Evolutionary conservation across 768 basidiomycete genomes (phyloP).

Genomic region (Hericium rajendrae): DNA sequence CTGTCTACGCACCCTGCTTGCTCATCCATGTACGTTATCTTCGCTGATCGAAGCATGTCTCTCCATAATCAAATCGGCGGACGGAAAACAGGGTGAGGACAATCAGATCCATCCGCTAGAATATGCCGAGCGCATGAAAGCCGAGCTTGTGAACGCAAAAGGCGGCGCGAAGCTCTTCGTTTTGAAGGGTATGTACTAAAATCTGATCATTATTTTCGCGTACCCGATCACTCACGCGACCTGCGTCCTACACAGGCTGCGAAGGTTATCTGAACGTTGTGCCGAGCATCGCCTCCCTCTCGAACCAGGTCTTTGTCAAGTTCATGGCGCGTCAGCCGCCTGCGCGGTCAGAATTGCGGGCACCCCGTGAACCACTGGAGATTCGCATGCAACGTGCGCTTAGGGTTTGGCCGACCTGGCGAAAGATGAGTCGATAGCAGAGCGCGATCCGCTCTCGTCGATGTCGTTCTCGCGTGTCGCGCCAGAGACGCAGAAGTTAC

Average conservation of each 20-base stretch:
- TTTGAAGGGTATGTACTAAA: slow-evolving; percentile 5
- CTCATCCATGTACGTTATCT: slow-evolving; percentile 5
- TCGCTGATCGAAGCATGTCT: not conserved
- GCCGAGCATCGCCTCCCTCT: slow-evolving; percentile 14
- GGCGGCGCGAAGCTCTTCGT: slow-evolving; percentile 12
- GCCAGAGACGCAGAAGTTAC: not conserved
- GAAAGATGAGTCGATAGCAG: slow-evolving; percentile 1
- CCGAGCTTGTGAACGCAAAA: slow-evolving; percentile 10
- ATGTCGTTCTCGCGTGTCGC: slow-evolving; percentile 14
- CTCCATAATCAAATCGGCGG: not conserved
- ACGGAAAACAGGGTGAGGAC: slow-evolving; percentile 8
- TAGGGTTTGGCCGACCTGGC: slow-evolving; percentile 3
- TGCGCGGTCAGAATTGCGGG: slow-evolving; percentile 1
- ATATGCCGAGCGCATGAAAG: slow-evolving; percentile 5
- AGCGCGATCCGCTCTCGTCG: slow-evolving; percentile 2
- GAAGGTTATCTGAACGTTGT: slow-evolving; percentile 12
- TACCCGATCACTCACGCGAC: not conserved
- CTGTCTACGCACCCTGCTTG: slow-evolving; percentile 5
- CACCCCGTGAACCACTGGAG: not conserved
- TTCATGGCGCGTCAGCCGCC: slow-evolving; percentile 13
- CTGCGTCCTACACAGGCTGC: slow-evolving; percentile 6
- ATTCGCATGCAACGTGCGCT: slow-evolving; percentile 3
- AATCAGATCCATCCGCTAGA: slow-evolving; percentile 6
- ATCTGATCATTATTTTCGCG: not conserved
- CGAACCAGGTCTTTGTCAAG: slow-evolving; percentile 16